phyloP scores from a whole-genome alignment of 2,329 filamentous ascomycete species.

The Aspergillus sp. region DNA sequence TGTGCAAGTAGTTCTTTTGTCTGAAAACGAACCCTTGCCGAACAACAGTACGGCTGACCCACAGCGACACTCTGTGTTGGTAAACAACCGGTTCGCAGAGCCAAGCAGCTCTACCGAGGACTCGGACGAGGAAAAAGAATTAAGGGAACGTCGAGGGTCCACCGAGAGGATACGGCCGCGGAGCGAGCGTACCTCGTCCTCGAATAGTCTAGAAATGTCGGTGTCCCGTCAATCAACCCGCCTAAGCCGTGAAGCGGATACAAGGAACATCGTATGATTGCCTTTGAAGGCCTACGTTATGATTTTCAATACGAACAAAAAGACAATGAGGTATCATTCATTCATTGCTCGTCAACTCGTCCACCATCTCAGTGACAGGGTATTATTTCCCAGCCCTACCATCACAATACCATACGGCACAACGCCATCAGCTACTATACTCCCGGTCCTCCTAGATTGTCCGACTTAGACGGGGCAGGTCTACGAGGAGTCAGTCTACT shows the following conservation, averaged over 20 bases:
- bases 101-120: constrained; percentile 10
- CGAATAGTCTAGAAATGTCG: not conserved
- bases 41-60: constrained; percentile 33
- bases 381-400: not conserved
- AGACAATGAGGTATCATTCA: constrained; percentile 4
- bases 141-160: constrained; percentile 1
- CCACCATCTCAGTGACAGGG: not conserved
- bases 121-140: constrained; percentile 10
- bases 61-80: constrained; percentile 28
- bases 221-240: not conserved
- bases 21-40: constrained; percentile 35
- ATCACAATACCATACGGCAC: not conserved
- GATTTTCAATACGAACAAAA: not conserved
- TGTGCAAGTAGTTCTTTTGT: constrained; percentile 32
- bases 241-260: constrained; percentile 4
- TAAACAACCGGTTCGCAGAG: constrained; percentile 38
- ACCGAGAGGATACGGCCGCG: constrained; percentile 13
- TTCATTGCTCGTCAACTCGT: constrained; percentile 10
- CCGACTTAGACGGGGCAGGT: constrained; percentile 21
- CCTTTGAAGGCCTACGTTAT: not conserved
- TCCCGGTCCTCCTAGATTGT: not conserved
- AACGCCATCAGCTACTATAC: not conserved
- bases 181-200: constrained; percentile 11
- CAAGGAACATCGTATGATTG: constrained; percentile 12
- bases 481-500: constrained; percentile 13